phyloP scores from a whole-genome alignment of 1,284 basidiomycete genomes.

The Athelia psychrophila region DNA sequence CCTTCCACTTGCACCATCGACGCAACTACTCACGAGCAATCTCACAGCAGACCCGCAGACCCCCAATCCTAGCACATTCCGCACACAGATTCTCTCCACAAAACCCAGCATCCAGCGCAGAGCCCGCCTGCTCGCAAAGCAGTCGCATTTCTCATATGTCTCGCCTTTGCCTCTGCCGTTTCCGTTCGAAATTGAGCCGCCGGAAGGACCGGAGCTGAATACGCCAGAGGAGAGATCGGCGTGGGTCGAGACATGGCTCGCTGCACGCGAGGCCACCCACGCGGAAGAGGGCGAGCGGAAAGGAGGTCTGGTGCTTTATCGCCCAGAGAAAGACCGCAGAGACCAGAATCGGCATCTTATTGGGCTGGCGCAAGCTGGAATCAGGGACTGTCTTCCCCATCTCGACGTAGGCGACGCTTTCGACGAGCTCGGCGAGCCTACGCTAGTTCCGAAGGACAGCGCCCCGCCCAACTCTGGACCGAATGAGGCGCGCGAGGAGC shows the following conservation, averaged over 20 bases:
- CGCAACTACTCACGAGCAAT: no score
- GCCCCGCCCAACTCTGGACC: slow-evolving; percentile 30
- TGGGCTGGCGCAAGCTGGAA: slow-evolving; percentile 61
- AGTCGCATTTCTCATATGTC: slow-evolving; percentile 81
- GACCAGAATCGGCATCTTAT: slow-evolving; percentile 67
- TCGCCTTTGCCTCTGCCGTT: slow-evolving; percentile 83
- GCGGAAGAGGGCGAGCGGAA: slow-evolving; percentile 18
- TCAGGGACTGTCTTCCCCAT: slow-evolving; percentile 79
- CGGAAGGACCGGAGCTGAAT: slow-evolving; percentile 36
- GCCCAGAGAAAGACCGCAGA: slow-evolving; percentile 40
- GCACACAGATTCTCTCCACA: slow-evolving; percentile 43
- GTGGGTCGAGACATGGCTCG: slow-evolving; percentile 73
- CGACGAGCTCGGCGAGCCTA: slow-evolving; percentile 53
- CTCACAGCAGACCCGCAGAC: slow-evolving; percentile 61
- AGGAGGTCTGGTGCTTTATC: slow-evolving; percentile 40
- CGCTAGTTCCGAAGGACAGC: slow-evolving; percentile 32
- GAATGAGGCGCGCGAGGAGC: slow-evolving; percentile 52
- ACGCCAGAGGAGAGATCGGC: slow-evolving; percentile 46
- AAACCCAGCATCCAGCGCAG: slow-evolving; percentile 75
- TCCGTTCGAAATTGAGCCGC: slow-evolving; percentile 75
- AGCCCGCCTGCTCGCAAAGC: slow-evolving; percentile 52
- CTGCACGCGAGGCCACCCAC: slow-evolving; percentile 56
- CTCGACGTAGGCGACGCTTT: slow-evolving; percentile 87
- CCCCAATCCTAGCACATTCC: slow-evolving; percentile 49
- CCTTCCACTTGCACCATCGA: no score